Evolutionary conservation across 1,139 yeast genomes (phyloP), one percentile per base, ranked within the genome.

Genomic region (Fermentozyma sake): DNA sequence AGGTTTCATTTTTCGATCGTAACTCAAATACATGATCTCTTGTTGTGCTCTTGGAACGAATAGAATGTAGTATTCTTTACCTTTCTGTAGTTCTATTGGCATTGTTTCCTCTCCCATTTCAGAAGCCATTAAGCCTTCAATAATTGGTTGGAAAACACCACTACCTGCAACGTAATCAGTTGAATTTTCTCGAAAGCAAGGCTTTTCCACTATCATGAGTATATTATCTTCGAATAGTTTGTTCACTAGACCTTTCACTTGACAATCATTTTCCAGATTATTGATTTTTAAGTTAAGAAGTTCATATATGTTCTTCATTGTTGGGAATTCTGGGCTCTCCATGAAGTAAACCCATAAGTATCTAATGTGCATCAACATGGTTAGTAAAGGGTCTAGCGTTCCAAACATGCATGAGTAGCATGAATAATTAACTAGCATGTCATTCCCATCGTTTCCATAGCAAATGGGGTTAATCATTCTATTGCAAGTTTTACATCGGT

Each of bases 391-490:
- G 3, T 35, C 17, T 2, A 18, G n/a, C n/a, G n/a, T n/a, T n/a
- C 21, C 28, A 26, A 42, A 38, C 7, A 32, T 12, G 32, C 56
- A 51, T 7, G 35, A 26, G 16, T 35, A 42, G 30, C 57, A 51
- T 7, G 22, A 15, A 6, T 33, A 20, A 6, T 12, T 19, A 7
- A 16, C 25, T 2, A 29, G 27, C 4, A 21, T 13, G 5, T 29
- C 13, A 12, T 24, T 24, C 6, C 19, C 14, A 12, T 25, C 19
- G 15, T 38, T 28, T 1, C 53, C 55, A 25, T 42, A 44, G 16
- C 41, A 44, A 18, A 39, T 29, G 2, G 39, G 34, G 30, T 44
- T 44, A 1, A 46, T 23, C n/a, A 24, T 11, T n/a, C 32, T 22
- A 3, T 18, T 12, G 27, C 54, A 49, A 10, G n/a, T n/a, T n/a